These are phyloP conservation scores for Candida qinlingensis DNA, from an alignment of 805 yeast species.

Conservation along the genomic window DNA sequence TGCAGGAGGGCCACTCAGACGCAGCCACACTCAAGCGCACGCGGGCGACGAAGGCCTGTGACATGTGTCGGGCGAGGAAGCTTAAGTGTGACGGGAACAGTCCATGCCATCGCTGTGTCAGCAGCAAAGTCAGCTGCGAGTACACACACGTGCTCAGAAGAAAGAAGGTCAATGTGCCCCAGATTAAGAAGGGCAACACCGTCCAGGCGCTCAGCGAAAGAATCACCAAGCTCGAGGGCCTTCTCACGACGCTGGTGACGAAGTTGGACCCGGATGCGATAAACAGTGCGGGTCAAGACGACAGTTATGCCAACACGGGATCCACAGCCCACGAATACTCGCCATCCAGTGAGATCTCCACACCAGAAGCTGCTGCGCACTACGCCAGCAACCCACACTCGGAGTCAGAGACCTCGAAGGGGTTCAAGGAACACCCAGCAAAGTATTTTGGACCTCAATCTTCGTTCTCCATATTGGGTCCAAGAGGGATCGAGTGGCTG, in stretches of 20 bases:
- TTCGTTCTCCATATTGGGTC: slow-evolving; percentile 34
- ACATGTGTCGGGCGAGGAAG: slow-evolving; percentile 56
- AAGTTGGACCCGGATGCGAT: slow-evolving; percentile 13
- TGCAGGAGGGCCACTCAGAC: neutral
- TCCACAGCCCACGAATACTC: neutral
- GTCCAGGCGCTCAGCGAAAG: slow-evolving; percentile 24
- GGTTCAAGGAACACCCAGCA: slow-evolving; percentile 6
- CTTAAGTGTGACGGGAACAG: slow-evolving; percentile 78
- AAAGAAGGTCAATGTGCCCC: slow-evolving; percentile 1
- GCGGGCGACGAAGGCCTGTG: slow-evolving; percentile 39
- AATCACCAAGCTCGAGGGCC: slow-evolving; percentile 29
- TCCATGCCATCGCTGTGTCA: slow-evolving; percentile 80
- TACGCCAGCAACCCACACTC: neutral
- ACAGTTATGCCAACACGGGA: neutral
- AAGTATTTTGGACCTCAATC: slow-evolving; percentile 22
- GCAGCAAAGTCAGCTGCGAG: slow-evolving; percentile 44
- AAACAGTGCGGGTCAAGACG: neutral
- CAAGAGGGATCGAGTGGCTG: slow-evolving; percentile 38
- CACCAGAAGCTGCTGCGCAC: neutral
- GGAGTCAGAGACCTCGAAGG: neutral
- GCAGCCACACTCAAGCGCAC: slow-evolving; percentile 24
- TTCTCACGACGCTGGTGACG: slow-evolving; percentile 26
- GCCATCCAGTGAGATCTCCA: neutral
- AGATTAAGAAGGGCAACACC: neutral
- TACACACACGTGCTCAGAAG: slow-evolving; percentile 12